These are phyloP conservation scores for Scorias spongiosa DNA, from an alignment of 2,329 filamentous ascomycete species.

Conservation along the genomic window DNA sequence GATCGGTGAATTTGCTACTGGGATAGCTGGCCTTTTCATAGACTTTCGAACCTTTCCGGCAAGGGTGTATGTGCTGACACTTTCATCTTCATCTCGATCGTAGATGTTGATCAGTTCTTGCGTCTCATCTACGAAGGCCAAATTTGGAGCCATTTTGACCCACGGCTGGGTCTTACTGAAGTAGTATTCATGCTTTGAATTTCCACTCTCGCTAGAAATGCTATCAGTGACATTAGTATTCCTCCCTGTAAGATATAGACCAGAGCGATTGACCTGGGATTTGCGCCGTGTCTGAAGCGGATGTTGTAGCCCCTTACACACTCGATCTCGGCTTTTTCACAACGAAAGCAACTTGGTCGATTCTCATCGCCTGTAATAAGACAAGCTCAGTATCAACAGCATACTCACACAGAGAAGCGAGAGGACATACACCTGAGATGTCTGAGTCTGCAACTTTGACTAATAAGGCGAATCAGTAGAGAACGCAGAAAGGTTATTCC, in stretches of 20 bases:
- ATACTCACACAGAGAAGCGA: background rate
- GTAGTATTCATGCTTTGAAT: conserved; percentile 16
- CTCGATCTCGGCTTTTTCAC: conserved; percentile 16
- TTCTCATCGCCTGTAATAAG: conserved; percentile 13
- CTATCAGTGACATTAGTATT: conserved; percentile 6
- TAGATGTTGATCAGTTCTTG: conserved; percentile 19
- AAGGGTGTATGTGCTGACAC: background rate
- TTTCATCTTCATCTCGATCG: conserved; percentile 13
- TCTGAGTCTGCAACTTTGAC: conserved; percentile 14
- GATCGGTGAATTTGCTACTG: background rate
- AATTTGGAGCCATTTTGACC: conserved; percentile 15
- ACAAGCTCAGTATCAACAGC: background rate
- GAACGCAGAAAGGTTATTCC: background rate
- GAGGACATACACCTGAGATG: conserved; percentile 14
- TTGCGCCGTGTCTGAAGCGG: conserved; percentile 17
- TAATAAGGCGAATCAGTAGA: conserved; percentile 3
- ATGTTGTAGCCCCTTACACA: conserved; percentile 19
- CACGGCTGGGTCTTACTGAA: conserved; percentile 17
- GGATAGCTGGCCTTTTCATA: background rate
- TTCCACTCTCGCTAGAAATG: conserved; percentile 11
- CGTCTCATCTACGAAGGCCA: conserved; percentile 20
- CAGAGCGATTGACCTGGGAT: conserved; percentile 13
- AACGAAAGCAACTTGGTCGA: conserved; percentile 14
- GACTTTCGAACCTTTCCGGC: background rate
- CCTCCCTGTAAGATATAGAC: background rate